Base-by-base conservation (phyloP, 2,329 filamentous ascomycete genomes). In the Aspergillus sojae region DNA sequence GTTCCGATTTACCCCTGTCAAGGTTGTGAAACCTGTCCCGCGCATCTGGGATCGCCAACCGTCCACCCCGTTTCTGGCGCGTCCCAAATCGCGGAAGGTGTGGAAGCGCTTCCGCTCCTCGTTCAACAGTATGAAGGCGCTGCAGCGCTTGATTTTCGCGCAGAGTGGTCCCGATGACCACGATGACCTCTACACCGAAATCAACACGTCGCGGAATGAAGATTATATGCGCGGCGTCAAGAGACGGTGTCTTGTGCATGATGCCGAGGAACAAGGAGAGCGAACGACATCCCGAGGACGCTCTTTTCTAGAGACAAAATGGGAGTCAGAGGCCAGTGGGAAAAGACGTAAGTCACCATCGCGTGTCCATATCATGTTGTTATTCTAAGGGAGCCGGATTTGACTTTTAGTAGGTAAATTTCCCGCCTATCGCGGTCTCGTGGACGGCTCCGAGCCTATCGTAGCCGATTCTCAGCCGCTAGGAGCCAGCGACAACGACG, bases 21-120 rank as follows among this genome's bases (percentile, higher is more conserved):
- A 78, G 55, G 69, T 71, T 36, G 62, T 71, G n/a, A 73, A 69
- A 53, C 70, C 71, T 36, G 63, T 72, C 41, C 78, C 79, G 34
- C 79, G 77, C 61, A 67, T 78, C 62, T 82, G 80, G 80, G 80
- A 82, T 61, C 79, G 80, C 62, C 78, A 78, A 61, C 80, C 80
- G 21, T 76, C 79, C 4, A 80, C 77, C 6, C 75, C 80, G 4
- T 77, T 79, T 56, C 65, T 74, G 43, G 68, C 75, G 16, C 77
- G 78, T 12, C 72, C 77, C 46, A 79, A 78, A 46, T 73, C 79
- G 45, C 78, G 78, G 56, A 82, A 81, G 61, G 72, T 82, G 60
- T 82, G 80, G 80, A 82, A 82, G 67, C 76, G 80, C 55, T 75
- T 81, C 62, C 73, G 73, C 32, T 69, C 73, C 7, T 76, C 75